Evolutionary conservation across 1,139 yeast species (phyloP), one percentile per base, ranked within the genome.

Genomic region (Zygoascus sp.): DNA sequence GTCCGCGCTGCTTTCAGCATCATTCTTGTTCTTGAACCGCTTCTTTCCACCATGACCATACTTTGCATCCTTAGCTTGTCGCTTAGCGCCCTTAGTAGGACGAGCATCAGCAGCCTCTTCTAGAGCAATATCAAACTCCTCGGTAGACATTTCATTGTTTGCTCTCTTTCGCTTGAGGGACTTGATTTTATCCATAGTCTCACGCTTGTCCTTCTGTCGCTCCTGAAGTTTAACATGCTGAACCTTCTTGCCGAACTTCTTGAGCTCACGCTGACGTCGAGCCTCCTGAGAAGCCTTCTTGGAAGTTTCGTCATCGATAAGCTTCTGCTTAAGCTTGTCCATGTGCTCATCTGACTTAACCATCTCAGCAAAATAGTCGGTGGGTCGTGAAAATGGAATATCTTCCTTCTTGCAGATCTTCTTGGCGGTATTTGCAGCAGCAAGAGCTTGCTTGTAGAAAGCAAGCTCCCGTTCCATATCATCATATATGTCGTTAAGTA

Each of bases 351-450:
- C 99, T 51, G 90, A 83, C 73, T 92, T 92, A 53, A 89, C 87
- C 99, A 92, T 92, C 69, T 92, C 99, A 9, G 99, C 99, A 70
- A 92, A 92, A 67, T 87, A 92, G 66, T 92, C 99, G 60, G 80
- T 72, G 23, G 99, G 99, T 66, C 99, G 80, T 34, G 95, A 76
- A 66, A 92, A 92, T 50, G 97, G 92, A 20, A 89, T 81, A 62
- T 83, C 82, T 57, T 82, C 74, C 64, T 79, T 79, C 44, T 72
- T 61, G 44, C 90, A 74, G 43, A 77, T 76, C 44, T 75, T 69
- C 62, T 92, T 82, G 32, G 88, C 96, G 59, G 76, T 77, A 50
- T 76, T 70, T 30, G 84, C 95, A 5, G 97, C 96, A 45, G 80
- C 84, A 52, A 92, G 76, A 13, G 95, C 95, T 71, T 94, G 98